Evolutionary conservation across 345 rosid genomes (phyloP), one percentile per base, ranked within the genome.

Genomic region (Carallia pectinifolia): DNA sequence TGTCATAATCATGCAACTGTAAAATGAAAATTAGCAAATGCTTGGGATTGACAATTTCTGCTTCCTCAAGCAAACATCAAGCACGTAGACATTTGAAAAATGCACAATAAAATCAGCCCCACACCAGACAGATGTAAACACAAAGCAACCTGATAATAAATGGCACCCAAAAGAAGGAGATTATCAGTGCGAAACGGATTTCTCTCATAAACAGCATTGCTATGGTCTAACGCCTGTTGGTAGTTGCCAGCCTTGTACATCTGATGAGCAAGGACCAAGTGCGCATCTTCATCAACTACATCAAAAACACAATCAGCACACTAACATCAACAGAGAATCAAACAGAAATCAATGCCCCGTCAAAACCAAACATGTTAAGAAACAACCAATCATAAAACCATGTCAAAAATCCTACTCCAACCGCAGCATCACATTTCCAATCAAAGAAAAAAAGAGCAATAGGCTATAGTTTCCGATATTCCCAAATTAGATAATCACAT

Each of bases 131-230:
- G 9, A 68, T 48, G 13, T 6, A 33, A 60, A 62, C 13, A 6
- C 15, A 39, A 71, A 36, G 44, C 40, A 70, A 96, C 99, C 97
- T 92, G 99, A 78, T 90, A 96, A 81, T 88, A 88, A 37, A 89
- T 89, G 64, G 99, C 99, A 76, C 99, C 99, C 74, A 92, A 44
- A 69, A 96, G 93, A 71, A 96, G 94, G 74, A 96, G 97, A 72
- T 95, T 95, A 80, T 95, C 99, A 10, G 99, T 90, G 13, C 97
- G 93, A 53, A 81, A 75, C 0, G 97, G 88, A 58, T 71, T 89
- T 73, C 88, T 87, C 40, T 90, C 92, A 47, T 95, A 95, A 70
- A 92, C 86, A 73, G 83, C 64, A 80, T 67, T 86, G 85, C 97
- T 88, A 67, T 92, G 89, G 70, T 90, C 97, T 53, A 95, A 68